Evolutionary conservation across 306 rosid genomes (phyloP).

Genomic region (Malus sylvestris): DNA sequence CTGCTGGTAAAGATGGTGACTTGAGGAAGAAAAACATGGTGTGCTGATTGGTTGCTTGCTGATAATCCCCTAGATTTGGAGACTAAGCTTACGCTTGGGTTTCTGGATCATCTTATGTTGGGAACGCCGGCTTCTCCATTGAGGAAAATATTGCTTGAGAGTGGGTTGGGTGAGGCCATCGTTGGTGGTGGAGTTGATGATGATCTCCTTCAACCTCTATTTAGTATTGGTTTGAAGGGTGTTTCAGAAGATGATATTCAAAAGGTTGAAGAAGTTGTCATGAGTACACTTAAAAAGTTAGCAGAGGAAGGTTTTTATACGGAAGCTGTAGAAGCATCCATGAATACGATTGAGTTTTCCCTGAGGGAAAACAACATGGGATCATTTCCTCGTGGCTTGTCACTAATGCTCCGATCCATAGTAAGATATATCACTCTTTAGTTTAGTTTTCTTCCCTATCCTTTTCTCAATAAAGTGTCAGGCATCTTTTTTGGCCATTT

Average conservation of each 20-base stretch:
- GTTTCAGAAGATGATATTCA: constrained; percentile 68
- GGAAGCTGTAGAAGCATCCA: constrained; percentile 93
- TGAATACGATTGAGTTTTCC: constrained; percentile 98
- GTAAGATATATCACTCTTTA: constrained; percentile 39
- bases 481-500: not conserved
- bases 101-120: constrained; percentile 91
- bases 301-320: constrained; percentile 84
- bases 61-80: constrained; percentile 87
- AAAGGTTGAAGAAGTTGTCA: constrained; percentile 72
- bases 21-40: constrained; percentile 89
- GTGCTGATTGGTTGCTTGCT: constrained; percentile 86
- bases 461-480: constrained; percentile 8
- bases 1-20: constrained; percentile 80
- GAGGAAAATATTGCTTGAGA: constrained; percentile 85
- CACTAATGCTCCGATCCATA: constrained; percentile 91
- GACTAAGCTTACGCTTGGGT: constrained; percentile 70
- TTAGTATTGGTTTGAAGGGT: constrained; percentile 92
- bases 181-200: constrained; percentile 96
- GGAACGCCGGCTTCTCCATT: constrained; percentile 98
- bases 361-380: constrained; percentile 97
- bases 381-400: constrained; percentile 95
- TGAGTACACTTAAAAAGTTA: constrained; percentile 57
- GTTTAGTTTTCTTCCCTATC: not conserved
- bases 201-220: constrained; percentile 95
- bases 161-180: constrained; percentile 96